Evolutionary conservation across 768 basidiomycete species (phyloP), one percentile per base, ranked within the genome.

Genomic region (Tylopilus felleus): DNA sequence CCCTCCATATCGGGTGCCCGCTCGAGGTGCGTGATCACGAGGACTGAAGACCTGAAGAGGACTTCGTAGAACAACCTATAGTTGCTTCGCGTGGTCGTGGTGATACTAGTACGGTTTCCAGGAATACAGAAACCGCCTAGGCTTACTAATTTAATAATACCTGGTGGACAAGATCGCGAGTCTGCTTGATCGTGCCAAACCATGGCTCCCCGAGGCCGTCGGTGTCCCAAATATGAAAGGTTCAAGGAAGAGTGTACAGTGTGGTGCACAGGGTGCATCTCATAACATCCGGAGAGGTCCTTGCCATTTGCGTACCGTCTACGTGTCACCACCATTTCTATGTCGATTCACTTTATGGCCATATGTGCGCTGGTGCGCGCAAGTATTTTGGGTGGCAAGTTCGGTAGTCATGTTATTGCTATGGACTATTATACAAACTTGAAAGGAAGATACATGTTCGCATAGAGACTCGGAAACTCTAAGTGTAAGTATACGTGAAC

Each of bases 41-140:
- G 40, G 13, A 68, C 77, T 22, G 58, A 7, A n/a, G 63, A 56
- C 43, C 57, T 65, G 54, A 77, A 78, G 13, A 78, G 71, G 8
- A 77, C 69, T 40, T 78, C 70, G n/a, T 65, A 66, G 60, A 77
- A 76, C 28, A 77, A 36, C 47, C 64, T 61, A 59, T 75, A 78
- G 62, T 77, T 79, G 54, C 70, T 69, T 47, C 68, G 65, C 36
- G 68, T 63, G 1, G 63, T 64, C 43, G 69, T 71, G 8, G 67
- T 73, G 61, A 77, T n/a, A n/a, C n/a, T n/a, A n/a, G n/a, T 68
- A 36, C 74, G 62, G 19, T 75, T 73, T 12, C 69, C 75, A 3
- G 74, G 72, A 19, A 79, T 72, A 55, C 71, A 71, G 56, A 71
- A 78, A 29, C 78, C 77, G 1, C 65, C 72, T 14, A 46, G 58